A percentile compares a stretch with the other conserved stretches of the same genome.
Conservation (phyloP, 164 flowering plant genomes). For the Malania oleifera region DNA sequence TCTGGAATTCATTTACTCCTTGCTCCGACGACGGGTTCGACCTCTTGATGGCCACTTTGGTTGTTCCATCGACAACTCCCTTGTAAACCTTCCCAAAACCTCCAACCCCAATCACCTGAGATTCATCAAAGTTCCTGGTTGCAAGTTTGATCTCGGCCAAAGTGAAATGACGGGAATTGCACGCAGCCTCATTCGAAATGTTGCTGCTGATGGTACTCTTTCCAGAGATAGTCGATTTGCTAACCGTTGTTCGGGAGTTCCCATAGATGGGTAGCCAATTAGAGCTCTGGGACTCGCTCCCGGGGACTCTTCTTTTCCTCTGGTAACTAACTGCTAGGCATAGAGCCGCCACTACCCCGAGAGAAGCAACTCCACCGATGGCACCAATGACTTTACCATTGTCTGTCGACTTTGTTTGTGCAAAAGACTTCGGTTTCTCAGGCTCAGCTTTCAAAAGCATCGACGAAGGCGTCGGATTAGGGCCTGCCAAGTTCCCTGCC, state of each 20-base stretch:
- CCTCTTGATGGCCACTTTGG: slow-evolving; percentile 49
- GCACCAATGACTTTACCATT: slow-evolving; percentile 22
- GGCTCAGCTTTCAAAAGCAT: slow-evolving; percentile 28
- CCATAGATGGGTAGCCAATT: slow-evolving; percentile 48
- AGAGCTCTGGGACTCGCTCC: slow-evolving; percentile 7
- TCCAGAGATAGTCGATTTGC: slow-evolving; percentile 36
- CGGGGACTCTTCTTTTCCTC: slow-evolving; percentile 12
- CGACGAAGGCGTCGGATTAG: slow-evolving; percentile 50
- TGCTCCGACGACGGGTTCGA: slow-evolving; percentile 57
- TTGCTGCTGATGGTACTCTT: slow-evolving; percentile 28
- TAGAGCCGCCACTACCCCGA: slow-evolving; percentile 39
- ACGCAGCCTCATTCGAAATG: slow-evolving; percentile 29
- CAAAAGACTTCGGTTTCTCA: slow-evolving; percentile 10
- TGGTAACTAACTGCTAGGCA: slow-evolving; percentile 14
- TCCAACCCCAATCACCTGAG: slow-evolving; percentile 55
- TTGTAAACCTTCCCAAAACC: slow-evolving; percentile 67
- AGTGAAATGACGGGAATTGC: slow-evolving; percentile 44
- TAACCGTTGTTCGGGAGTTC: slow-evolving; percentile 26
- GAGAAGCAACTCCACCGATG: slow-evolving; percentile 48
- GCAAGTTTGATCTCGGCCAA: slow-evolving; percentile 43
- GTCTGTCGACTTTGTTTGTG: not conserved
- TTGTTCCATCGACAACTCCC: slow-evolving; percentile 40
- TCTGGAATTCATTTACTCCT: slow-evolving; percentile 53
- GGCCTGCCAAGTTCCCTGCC: slow-evolving; percentile 55
- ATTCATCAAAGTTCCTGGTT: slow-evolving; percentile 48